These are phyloP conservation scores for Venturia effusa DNA, from an alignment of 2,329 filamentous ascomycete species.

Conservation along the genomic window DNA sequence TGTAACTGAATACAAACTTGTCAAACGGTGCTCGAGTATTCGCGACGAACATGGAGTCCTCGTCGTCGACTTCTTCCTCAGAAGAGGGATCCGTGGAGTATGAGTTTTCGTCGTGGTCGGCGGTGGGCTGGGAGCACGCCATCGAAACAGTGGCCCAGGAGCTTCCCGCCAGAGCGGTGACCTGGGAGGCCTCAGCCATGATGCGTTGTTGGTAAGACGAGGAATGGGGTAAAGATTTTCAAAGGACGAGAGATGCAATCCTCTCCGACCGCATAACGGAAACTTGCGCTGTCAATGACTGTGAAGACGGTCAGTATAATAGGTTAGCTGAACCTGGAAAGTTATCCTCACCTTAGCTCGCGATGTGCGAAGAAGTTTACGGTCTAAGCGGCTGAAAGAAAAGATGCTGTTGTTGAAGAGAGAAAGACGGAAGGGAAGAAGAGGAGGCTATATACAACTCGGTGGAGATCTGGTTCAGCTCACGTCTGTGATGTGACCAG, in stretches of 20 bases:
- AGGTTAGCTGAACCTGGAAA: not conserved
- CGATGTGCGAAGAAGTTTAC: not conserved
- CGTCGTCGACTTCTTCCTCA: not conserved
- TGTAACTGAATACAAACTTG: not conserved
- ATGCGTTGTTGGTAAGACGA: not conserved
- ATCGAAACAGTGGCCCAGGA: not conserved
- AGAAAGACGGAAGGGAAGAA: not conserved
- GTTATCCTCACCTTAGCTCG: not conserved
- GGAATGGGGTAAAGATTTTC: too few species aligned
- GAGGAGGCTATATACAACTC: not conserved
- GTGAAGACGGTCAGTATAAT: not conserved
- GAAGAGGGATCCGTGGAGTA: not conserved
- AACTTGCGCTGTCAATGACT: not conserved
- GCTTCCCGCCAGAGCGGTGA: not conserved
- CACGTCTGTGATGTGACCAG: not conserved
- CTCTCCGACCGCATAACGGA: not conserved
- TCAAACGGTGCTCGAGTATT: not conserved
- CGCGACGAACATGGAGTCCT: not conserved
- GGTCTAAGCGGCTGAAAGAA: not conserved
- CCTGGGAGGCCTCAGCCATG: not conserved
- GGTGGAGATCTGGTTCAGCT: not conserved
- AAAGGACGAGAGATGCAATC: too few species aligned
- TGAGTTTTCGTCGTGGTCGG: not conserved
- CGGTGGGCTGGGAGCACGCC: not conserved
- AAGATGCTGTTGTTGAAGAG: not conserved